phyloP scores from a whole-genome alignment of 495 filamentous ascomycete species.

The Peziza echinospora region DNA sequence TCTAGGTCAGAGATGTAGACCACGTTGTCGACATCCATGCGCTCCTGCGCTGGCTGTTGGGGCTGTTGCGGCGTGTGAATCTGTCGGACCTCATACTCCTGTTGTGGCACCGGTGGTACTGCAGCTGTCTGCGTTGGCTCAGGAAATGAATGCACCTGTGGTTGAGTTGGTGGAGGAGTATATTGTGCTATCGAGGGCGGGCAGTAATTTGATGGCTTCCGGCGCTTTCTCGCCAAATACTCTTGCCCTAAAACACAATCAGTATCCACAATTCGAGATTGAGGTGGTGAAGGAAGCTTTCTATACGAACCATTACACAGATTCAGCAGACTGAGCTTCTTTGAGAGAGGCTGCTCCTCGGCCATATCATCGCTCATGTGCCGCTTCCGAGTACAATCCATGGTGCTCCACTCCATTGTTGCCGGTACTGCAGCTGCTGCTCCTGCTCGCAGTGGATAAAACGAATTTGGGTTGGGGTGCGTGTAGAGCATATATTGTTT shows the following conservation, averaged over 20 bases:
- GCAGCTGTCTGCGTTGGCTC: conserved; percentile 14
- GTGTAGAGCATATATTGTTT: too few species aligned
- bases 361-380: conserved; percentile 11
- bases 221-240: too few species aligned
- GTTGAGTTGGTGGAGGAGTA: conserved; percentile 7
- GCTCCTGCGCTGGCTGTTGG: conserved; percentile 26
- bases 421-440: too few species aligned
- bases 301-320: conserved; percentile 36
- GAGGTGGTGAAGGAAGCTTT: neutral
- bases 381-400: conserved; percentile 11
- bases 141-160: too few species aligned
- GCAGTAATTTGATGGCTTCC: too few species aligned
- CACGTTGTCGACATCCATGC: conserved; percentile 77
- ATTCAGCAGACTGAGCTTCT: conserved; percentile 61
- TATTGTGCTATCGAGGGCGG: too few species aligned
- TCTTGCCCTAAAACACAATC: too few species aligned
- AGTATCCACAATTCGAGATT: conserved; percentile 1
- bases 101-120: conserved; percentile 3
- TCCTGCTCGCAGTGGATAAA: too few species aligned
- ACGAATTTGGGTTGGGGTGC: too few species aligned
- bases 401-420: conserved; percentile 15
- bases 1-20: conserved; percentile 84
- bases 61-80: conserved; percentile 3
- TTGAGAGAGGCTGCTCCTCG: conserved; percentile 35
- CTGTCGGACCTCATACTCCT: too few species aligned